Base-by-base conservation (phyloP, 768 basidiomycete genomes). In the Pulveroboletus sp. region DNA sequence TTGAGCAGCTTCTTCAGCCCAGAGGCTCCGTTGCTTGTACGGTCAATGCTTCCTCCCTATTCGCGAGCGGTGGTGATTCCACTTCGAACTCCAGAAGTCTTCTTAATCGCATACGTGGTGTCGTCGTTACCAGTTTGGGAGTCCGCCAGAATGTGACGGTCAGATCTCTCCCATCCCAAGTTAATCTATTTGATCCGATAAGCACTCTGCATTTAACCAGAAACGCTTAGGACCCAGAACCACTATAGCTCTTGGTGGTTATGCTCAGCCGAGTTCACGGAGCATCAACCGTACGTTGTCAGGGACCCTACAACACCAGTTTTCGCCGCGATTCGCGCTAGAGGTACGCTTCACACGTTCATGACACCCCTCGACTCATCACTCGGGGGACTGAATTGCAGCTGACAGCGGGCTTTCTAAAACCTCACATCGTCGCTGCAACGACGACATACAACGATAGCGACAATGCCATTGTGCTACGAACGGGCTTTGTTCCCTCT, bases 291-390 rank as follows among this genome's bases (percentile, higher is more conserved):
- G 73, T 14, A 77, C 76, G 49, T 62, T 93, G 35, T 62, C 80
- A 24, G 88, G 86, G 33, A 89, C 89, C 2, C 66, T 93, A 42
- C 79, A 77, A 49, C 85, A 92, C 65, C 86, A 89, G 58, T 82
- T 81, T 60, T 88, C 87, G 27, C 86, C 88, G 13, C 78, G 80
- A 43, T 59, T 82, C 50, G 64, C 66, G 39, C 69, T 76, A n/a
- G 70, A 76, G 66, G 81, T 76, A 63, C 55, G 49, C 40, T 52
- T 45, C 53, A 44, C 56, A 54, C 60, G 50, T 50, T 59, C 31
- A 33, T 31, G 49, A 58, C 47, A 46, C 54, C 46, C 36, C 55
- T 53, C 30, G 6, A 9, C 27, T 37, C 39, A 37, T 55, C 42
- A 33, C 47, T 53, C 52, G 43, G 47, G 35, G 45, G 48, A 51